phyloP scores from a whole-genome alignment of 768 basidiomycete genomes.

The Sutorius australiensis region DNA sequence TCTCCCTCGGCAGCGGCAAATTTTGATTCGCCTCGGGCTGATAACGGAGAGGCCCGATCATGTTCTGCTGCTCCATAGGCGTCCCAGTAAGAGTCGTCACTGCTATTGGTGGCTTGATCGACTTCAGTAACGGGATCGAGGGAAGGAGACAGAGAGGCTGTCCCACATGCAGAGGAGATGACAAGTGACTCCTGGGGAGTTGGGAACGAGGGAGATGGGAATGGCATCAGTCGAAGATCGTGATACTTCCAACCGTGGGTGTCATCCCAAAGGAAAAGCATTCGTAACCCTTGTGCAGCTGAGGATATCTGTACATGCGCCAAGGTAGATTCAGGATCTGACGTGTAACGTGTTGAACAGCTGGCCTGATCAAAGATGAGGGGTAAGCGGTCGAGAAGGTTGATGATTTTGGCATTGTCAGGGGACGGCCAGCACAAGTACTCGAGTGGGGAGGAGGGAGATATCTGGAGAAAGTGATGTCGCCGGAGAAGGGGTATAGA shows the following conservation, averaged over 20 bases:
- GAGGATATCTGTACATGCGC: constrained; percentile 54
- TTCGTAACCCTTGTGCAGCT: constrained; percentile 40
- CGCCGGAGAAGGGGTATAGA: constrained; percentile 58
- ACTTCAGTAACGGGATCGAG: background rate
- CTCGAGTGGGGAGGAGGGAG: constrained; percentile 43
- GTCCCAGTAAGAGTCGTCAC: constrained; percentile 65
- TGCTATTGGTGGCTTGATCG: constrained; percentile 28
- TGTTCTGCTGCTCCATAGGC: constrained; percentile 47
- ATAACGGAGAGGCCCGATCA: constrained; percentile 21
- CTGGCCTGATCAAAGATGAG: constrained; percentile 25
- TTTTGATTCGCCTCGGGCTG: constrained; percentile 16
- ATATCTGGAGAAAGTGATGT: constrained; percentile 59
- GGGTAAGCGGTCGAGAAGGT: constrained; percentile 42
- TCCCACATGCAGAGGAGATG: constrained; percentile 22
- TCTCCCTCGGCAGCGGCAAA: constrained; percentile 27
- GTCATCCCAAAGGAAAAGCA: constrained; percentile 68
- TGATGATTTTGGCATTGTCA: constrained; percentile 33
- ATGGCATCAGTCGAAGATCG: constrained; percentile 66
- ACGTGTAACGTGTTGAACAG: constrained; percentile 37
- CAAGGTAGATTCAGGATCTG: constrained; percentile 49
- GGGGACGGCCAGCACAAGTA: constrained; percentile 70
- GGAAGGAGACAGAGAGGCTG: background rate
- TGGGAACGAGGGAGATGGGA: constrained; percentile 43
- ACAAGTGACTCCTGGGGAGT: constrained; percentile 26
- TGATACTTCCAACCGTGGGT: constrained; percentile 63